Base-by-base conservation (phyloP, 2,329 filamentous ascomycete species). In the Hypoxylon sp. region DNA sequence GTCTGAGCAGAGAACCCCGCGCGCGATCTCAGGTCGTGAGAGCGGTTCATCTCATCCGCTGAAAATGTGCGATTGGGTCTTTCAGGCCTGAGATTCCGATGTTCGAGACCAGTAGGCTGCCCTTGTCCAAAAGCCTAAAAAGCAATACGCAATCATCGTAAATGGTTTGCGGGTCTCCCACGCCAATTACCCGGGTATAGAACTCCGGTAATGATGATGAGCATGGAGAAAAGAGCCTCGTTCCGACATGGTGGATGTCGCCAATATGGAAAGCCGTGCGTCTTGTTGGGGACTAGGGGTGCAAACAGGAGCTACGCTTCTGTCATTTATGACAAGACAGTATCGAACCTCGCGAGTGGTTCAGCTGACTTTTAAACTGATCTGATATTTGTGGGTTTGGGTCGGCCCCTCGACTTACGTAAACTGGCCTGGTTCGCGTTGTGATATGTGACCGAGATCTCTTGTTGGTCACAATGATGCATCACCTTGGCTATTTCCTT, bases 1-100 rank as follows among this genome's bases (percentile, higher is more conserved):
- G 82, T 88, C 10, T 85, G 70, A 80, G 17, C 6, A 17, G 54
- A 14, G 17, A 48, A 42, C 56, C 25, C 31, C 5, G 53, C 22
- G 42, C 49, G 37, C 27, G 40, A 37, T 33, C 42, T 40, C 51
- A 35, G 13, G 27, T 11, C 51, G 51, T 49, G 25, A 35, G 61
- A 25, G 35, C 53, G 37, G 33, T 27, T 44, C 17, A 46, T 59
- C 33, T 30, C 22, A 59, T 44, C 54, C 31, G 33, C 30, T 11
- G 14, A 54, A 37, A 25, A 56, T 44, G 22, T 44, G 54, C 55
- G 35, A 56, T 61, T 51, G 49, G 49, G 59, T 56, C 33, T 46
- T 30, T 20, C 57, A 25, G 35, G 13, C 35, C 30, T 56, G 17
- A 51, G 42, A 48, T 51, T 42, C 51, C 20, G 20, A 44, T 44